Evolutionary conservation across 306 rosid genomes (phyloP), one percentile per base, ranked within the genome.

Genomic region (Spatholobus suberectus): DNA sequence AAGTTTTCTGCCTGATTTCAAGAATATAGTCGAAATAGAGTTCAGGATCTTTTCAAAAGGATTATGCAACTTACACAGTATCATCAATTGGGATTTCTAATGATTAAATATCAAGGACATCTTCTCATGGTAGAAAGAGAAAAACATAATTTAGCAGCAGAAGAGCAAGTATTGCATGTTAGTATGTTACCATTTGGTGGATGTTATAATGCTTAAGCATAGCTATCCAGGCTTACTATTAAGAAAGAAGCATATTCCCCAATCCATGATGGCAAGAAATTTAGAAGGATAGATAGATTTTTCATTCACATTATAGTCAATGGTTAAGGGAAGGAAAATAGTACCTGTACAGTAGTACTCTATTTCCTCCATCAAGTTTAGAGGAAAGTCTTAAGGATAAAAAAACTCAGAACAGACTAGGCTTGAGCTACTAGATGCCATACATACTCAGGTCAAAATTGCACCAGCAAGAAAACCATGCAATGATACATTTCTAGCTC

Each of bases 1-100:
- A 49, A 12, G 35, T 73, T 70, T 76, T 70, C 75, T 76, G 67
- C 75, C 73, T 34, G 71, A 72, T 71, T 76, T 46, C 75, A 54
- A 71, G 47, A 67, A 35, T 9, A 73, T 54, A 13, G 52, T 8
- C 68, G 79, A 58, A 55, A 70, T 6, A 63, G 44, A 66, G 26
- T 66, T 68, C 15, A 52, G 21, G 32, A 40, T 51, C 70, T 63
- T 79, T 51, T 77, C 11, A 61, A 49, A 69, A 70, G 43, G 52
- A 55, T 47, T 70, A 41, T 11, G 74, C 62, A 63, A 57, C 21
- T 49, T 69, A 32, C 35, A 37, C 47, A n/a, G 41, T n/a, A 75
- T 70, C 58, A 52, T 57, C 62, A 44, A 47, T 67, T 13, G 72
- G 71, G 51, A 43, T 23, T 65, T 75, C 55, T 23, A 40, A 9